Evolutionary conservation across 495 filamentous ascomycete species (phyloP).

Genomic region (Penicillium steckii): DNA sequence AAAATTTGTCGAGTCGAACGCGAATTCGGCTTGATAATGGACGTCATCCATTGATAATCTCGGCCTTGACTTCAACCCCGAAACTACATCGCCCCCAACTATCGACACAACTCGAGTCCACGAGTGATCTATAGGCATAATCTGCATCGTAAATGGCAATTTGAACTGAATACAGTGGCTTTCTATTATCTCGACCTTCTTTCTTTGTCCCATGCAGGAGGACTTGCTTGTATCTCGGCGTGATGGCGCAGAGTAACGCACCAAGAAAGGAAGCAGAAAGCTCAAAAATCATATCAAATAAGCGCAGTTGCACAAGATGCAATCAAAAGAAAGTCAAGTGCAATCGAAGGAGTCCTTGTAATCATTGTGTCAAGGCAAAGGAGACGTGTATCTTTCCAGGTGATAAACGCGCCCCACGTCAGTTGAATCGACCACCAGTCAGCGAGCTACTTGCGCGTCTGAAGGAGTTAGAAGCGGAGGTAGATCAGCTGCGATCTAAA

Average conservation of each 20-base stretch:
- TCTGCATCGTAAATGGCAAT: too few species aligned
- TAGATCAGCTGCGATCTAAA: conserved; percentile 46
- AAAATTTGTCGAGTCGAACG: background rate
- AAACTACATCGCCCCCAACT: background rate
- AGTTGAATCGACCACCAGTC: conserved; percentile 51
- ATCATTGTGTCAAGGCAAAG: conserved; percentile 66
- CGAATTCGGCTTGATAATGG: conserved; percentile 10
- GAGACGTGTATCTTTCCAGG: conserved; percentile 72
- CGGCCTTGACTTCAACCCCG: background rate
- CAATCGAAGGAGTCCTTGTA: conserved; percentile 55
- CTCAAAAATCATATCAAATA: background rate
- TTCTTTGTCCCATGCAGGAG: background rate
- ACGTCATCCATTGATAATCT: conserved; percentile 4
- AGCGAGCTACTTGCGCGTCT: conserved; percentile 65
- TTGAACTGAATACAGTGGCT: too few species aligned
- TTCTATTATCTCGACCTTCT: background rate
- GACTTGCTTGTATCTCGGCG: background rate
- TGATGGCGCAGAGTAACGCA: background rate
- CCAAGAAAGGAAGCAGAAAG: background rate
- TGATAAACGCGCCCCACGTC: conserved; percentile 64
- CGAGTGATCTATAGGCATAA: background rate
- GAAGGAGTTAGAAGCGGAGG: conserved; percentile 68
- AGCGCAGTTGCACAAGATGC: conserved; percentile 6
- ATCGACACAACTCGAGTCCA: background rate
- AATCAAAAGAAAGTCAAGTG: conserved; percentile 16